Evolutionary conservation across 306 rosid species (phyloP).

Genomic region (Citrullus mucosospermus): DNA sequence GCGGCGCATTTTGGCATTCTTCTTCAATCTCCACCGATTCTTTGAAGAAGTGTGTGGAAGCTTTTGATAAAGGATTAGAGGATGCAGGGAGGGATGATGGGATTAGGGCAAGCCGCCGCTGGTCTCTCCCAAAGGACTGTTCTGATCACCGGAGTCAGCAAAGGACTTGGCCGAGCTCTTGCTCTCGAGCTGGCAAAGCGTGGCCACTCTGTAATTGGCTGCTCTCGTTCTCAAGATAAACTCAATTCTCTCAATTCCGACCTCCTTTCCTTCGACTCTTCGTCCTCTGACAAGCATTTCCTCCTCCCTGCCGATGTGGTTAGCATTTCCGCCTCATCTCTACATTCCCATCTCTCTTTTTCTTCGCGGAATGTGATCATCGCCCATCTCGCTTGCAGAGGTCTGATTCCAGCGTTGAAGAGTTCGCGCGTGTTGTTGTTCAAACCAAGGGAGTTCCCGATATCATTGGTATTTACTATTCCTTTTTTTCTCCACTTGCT

Average conservation of each 20-base stretch:
- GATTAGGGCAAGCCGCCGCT: constrained; percentile 1
- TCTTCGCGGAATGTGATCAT: not conserved
- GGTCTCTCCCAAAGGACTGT: constrained; percentile 20
- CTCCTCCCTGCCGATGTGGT: constrained; percentile 51
- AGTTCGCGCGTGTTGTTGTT: constrained; percentile 41
- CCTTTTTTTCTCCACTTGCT: no score
- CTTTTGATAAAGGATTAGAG: not conserved
- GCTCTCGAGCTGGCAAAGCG: constrained; percentile 59
- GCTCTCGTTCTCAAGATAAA: constrained; percentile 63
- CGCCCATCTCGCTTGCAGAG: constrained; percentile 16
- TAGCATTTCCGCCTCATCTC: not conserved
- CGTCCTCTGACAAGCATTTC: constrained; percentile 33
- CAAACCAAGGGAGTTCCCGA: constrained; percentile 55
- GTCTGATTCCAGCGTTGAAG: constrained; percentile 40
- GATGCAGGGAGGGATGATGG: not conserved
- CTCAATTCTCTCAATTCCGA: constrained; percentile 44
- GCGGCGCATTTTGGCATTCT: not conserved
- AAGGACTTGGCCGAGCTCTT: constrained; percentile 63
- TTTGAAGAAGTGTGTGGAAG: not conserved
- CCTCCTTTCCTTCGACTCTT: constrained; percentile 14
- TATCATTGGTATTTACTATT: constrained; percentile 28
- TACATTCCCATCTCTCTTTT: not conserved
- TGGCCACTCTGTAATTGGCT: constrained; percentile 67
- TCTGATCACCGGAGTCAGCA: constrained; percentile 69
- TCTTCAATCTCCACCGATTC: not conserved